Conservation (phyloP, 2,329 filamentous ascomycete genomes). For the Westerdykella sp. region DNA sequence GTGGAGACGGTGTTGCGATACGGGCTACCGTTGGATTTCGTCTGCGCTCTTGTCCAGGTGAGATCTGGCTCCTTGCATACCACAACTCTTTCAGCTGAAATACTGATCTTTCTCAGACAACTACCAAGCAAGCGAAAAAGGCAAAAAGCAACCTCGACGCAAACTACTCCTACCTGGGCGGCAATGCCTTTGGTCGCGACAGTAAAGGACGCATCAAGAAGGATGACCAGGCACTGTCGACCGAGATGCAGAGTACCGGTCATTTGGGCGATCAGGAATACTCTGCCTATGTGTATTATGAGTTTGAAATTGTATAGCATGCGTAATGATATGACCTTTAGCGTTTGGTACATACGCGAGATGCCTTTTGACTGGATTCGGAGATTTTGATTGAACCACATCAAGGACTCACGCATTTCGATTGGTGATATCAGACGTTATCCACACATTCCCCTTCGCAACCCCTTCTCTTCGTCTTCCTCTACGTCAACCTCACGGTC, state of each 20-base stretch:
- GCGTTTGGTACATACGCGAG: neutral
- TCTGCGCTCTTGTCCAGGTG: slow-evolving; percentile 78
- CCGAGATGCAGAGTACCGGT: slow-evolving; percentile 75
- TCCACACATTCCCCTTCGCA: neutral
- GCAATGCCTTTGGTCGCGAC: slow-evolving; percentile 88
- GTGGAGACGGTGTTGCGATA: slow-evolving; percentile 98
- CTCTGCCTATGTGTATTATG: slow-evolving; percentile 94
- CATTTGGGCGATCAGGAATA: slow-evolving; percentile 73
- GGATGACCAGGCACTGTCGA: slow-evolving; percentile 72
- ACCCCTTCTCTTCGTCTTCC: neutral
- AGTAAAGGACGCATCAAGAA: slow-evolving; percentile 89
- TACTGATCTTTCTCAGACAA: slow-evolving; percentile 55
- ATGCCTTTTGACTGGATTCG: too few species aligned
- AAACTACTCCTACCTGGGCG: slow-evolving; percentile 84
- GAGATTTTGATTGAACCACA: neutral
- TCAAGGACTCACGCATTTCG: neutral
- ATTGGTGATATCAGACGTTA: neutral
- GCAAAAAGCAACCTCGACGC: slow-evolving; percentile 62
- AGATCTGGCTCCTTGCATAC: neutral
- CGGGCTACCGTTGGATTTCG: slow-evolving; percentile 83
- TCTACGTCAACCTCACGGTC: slow-evolving; percentile 20
- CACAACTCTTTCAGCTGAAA: neutral
- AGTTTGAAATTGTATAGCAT: slow-evolving; percentile 64
- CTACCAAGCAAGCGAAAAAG: slow-evolving; percentile 73
- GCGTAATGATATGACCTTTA: neutral